Conservation (phyloP, 2,329 filamentous ascomycete species). For the Neophaeococcomyces aloes region DNA sequence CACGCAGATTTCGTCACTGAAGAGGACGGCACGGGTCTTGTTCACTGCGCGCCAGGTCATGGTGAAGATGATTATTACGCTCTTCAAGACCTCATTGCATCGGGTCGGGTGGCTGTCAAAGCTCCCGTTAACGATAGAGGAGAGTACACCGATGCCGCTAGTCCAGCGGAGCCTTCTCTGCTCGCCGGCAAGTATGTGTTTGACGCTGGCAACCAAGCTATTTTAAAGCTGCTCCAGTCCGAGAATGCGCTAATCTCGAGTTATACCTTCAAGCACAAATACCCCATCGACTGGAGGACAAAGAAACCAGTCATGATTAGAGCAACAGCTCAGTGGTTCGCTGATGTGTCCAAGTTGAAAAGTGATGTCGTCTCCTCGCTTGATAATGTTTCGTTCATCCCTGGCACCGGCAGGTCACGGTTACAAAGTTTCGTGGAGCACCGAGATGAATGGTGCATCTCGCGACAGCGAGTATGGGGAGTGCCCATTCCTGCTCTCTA, state of each 20-base stretch:
- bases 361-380: constrained; percentile 59
- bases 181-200: constrained; percentile 66
- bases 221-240: constrained; percentile 57
- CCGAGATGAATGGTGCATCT: constrained; percentile 95
- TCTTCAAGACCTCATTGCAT: constrained; percentile 31
- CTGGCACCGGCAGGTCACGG: constrained; percentile 59
- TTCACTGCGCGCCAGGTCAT: constrained; percentile 88
- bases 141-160: constrained; percentile 67
- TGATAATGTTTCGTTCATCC: constrained; percentile 64
- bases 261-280: constrained; percentile 75
- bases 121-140: constrained; percentile 78
- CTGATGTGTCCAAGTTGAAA: constrained; percentile 78
- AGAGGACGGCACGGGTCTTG: constrained; percentile 86
- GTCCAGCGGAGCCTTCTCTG: constrained; percentile 55
- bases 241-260: constrained; percentile 53
- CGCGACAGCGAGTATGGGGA: constrained; percentile 88
- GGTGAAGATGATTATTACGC: constrained; percentile 93
- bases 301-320: constrained; percentile 84
- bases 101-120: constrained; percentile 15
- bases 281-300: constrained; percentile 95
- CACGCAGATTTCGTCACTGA: constrained; percentile 81
- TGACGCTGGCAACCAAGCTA: constrained; percentile 55
- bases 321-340: constrained; percentile 96
- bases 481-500: constrained; percentile 92
- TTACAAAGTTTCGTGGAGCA: constrained; percentile 78